These are phyloP conservation scores for Saccharum hybrid DNA, from an alignment of 202 grass and related monocot genomes.

Conservation along the genomic window DNA sequence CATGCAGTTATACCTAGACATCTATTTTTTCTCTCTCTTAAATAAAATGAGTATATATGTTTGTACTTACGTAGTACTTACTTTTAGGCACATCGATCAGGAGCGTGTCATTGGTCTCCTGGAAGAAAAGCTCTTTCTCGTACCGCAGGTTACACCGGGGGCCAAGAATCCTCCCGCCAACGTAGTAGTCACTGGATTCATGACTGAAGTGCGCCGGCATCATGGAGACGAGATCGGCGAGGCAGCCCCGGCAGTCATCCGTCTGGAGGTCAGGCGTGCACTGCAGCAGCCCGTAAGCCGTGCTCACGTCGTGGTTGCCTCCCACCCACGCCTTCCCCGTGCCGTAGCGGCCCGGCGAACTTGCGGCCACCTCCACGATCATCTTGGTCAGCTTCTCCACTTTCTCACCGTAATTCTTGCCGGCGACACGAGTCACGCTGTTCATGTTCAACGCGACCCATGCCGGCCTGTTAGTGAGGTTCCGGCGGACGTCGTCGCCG, in stretches of 20 bases:
- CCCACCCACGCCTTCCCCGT: constrained; percentile 45
- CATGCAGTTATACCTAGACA: not conserved
- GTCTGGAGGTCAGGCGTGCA: constrained; percentile 36
- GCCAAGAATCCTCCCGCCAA: constrained; percentile 46
- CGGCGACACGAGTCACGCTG: constrained; percentile 4
- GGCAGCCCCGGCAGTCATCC: constrained; percentile 44
- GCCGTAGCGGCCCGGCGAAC: constrained; percentile 24
- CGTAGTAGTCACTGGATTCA: not conserved
- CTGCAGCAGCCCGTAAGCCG: constrained; percentile 46
- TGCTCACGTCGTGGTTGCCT: not conserved
- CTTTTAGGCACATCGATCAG: constrained; percentile 32
- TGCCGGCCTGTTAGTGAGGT: not conserved
- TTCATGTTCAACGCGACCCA: too few species aligned
- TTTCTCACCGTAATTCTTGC: not conserved
- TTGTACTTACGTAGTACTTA: not conserved
- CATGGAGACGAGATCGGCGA: constrained; percentile 8
- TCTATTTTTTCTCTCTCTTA: not conserved
- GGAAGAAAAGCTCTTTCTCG: constrained; percentile 51
- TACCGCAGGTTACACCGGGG: constrained; percentile 52
- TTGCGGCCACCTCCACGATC: not conserved
- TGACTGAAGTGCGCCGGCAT: constrained; percentile 9
- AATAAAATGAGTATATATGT: not conserved
- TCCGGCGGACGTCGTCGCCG: not conserved
- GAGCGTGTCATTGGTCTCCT: constrained; percentile 34
- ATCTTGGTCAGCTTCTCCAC: constrained; percentile 13